Evolutionary conservation across 1,139 yeast species (phyloP), one percentile per base, ranked within the genome.

Genomic region (Citeromyces hawaiiensis): DNA sequence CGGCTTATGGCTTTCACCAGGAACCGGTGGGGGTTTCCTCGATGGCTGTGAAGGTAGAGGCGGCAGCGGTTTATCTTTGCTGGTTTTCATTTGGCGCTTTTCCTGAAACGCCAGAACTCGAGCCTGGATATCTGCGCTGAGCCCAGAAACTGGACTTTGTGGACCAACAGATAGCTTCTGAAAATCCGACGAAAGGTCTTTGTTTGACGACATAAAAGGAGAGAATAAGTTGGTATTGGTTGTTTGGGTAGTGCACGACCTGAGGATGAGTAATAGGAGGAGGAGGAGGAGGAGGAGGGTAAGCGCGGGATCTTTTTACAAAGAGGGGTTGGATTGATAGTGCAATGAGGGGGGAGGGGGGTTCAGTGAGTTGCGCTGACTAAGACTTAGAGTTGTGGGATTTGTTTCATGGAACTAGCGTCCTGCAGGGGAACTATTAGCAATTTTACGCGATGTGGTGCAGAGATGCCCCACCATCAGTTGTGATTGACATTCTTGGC

Each of bases 41-140:
- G 21, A 17, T 6, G 31, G 21, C 38, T 27, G n/a, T 13, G 19
- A 13, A 16, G 36, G 36, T 16, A 18, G 18, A 8, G 14, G 36
- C 23, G 36, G 36, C 4, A 34, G 36, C n/a, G 25, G 13, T 17
- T 18, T 23, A n/a, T 34, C 23, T 9, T 32, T 30, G 15, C 18
- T 27, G 10, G 32, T 16, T 8, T 29, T 17, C 17, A 30, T 30
- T 27, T 21, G 35, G 11, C 86, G 63, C 51, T 72, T 74, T 47
- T 77, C 82, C 53, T 81, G 91, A 48, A 81, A 79, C 0, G 88
- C 88, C 57, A 79, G 60, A 38, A 83, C 65, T 46, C 86, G 64
- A 2, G 91, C 93, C 11, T 23, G 27, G 27, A 23, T 23, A 23
- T 23, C 27, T 11, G 27, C 27, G 9, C 27, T 23, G 4, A 23